Conservation (phyloP, 2,329 filamentous ascomycete genomes). For the Sporothrix euskadiensis region DNA sequence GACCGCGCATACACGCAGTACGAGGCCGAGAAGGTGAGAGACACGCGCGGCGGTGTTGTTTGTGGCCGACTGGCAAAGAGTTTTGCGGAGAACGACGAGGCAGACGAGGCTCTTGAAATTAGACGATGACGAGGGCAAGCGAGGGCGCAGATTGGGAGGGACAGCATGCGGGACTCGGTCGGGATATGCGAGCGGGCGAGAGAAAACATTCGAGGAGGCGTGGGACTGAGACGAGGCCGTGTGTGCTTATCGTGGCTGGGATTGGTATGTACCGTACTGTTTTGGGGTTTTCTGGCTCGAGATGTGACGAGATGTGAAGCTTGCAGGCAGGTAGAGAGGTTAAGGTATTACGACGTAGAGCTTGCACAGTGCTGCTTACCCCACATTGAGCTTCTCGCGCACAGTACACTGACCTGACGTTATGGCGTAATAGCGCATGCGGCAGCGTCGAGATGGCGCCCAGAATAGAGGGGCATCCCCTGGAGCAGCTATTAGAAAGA, state of each 20-base stretch:
- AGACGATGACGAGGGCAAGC: not conserved
- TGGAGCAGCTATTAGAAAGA: not conserved
- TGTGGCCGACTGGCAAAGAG: not conserved
- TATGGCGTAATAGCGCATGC: slow-evolving; percentile 20
- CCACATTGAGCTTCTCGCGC: not conserved
- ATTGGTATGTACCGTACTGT: no score
- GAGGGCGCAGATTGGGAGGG: not conserved
- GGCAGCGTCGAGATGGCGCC: no score
- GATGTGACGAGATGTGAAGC: not conserved
- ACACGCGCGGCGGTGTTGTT: not conserved
- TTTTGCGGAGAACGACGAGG: not conserved
- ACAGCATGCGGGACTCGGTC: not conserved
- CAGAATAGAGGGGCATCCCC: slow-evolving; percentile 4
- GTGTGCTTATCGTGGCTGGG: not conserved
- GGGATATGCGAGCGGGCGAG: not conserved
- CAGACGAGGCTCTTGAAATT: not conserved
- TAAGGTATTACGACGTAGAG: no score
- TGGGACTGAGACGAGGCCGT: not conserved
- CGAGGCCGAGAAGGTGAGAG: not conserved
- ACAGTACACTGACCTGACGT: not conserved
- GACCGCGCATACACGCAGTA: not conserved
- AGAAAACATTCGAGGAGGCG: slow-evolving; percentile 9
- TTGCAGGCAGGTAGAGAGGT: not conserved
- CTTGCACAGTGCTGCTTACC: slow-evolving; percentile 7
- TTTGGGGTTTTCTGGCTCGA: not conserved